phyloP scores from a whole-genome alignment of 2,329 filamentous ascomycete genomes.

The Talaromyces sp. region DNA sequence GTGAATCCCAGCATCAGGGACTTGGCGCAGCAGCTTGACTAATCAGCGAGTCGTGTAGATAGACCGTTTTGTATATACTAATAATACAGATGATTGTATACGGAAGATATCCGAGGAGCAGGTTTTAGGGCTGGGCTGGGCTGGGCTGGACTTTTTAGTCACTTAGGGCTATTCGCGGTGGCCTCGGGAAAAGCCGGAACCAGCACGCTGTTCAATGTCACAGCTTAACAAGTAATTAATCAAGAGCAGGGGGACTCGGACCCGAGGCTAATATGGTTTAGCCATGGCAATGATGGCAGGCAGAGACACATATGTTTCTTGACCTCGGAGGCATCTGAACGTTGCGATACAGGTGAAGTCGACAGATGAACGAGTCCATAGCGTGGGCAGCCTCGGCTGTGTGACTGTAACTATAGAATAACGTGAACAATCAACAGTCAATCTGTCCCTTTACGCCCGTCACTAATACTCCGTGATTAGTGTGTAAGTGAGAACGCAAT shows the following conservation, averaged over 20 bases:
- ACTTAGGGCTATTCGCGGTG: background rate
- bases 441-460: too few species aligned
- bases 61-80: background rate
- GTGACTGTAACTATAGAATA: background rate
- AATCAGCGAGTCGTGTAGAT: background rate
- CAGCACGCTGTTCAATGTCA: background rate
- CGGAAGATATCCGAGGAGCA: background rate
- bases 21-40: background rate
- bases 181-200: background rate
- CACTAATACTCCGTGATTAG: too few species aligned
- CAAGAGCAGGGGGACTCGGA: background rate
- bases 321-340: background rate
- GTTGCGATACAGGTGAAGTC: background rate
- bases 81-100: background rate
- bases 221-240: background rate
- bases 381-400: background rate
- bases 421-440: too few species aligned
- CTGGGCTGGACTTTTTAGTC: background rate
- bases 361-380: background rate
- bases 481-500: background rate
- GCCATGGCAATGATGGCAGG: too few species aligned
- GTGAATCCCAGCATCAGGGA: slow-evolving; percentile 47
- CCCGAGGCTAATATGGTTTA: background rate
- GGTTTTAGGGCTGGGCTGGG: background rate
- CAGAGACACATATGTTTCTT: too few species aligned